Conservation (phyloP, 2,329 filamentous ascomycete species). For the Cladosporium oxysporum region DNA sequence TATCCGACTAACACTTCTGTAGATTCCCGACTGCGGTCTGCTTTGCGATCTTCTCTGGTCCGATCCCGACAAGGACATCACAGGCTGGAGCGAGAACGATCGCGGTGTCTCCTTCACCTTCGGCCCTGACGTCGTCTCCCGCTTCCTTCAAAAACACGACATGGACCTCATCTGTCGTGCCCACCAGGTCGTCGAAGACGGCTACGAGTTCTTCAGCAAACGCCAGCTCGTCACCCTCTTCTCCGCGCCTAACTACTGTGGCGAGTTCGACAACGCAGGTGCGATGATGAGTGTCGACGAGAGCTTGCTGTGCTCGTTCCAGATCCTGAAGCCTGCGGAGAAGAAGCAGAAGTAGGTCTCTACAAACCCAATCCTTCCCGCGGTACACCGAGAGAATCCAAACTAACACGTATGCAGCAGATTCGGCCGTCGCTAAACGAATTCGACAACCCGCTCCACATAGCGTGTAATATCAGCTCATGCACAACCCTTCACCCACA, state of each 20-base stretch:
- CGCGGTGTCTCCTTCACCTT: conserved; percentile 98
- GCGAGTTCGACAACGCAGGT: conserved; percentile 98
- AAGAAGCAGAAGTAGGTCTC: conserved; percentile 98
- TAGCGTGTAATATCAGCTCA: background rate
- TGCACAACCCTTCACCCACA: background rate
- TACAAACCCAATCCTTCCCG: conserved; percentile 58
- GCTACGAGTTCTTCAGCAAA: conserved; percentile 99
- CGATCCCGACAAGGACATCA: conserved; percentile 98
- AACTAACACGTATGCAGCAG: conserved; percentile 59
- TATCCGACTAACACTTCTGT: conserved; percentile 26
- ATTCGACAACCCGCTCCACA: background rate
- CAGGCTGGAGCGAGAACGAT: conserved; percentile 98
- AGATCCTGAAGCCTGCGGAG: conserved; percentile 99
- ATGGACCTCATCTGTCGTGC: conserved; percentile 99
- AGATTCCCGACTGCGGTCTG: conserved; percentile 98
- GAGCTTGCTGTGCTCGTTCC: conserved; percentile 97
- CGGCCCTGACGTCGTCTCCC: conserved; percentile 92
- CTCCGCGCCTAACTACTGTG: conserved; percentile 98
- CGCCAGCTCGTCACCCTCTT: conserved; percentile 96
- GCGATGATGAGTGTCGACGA: conserved; percentile 99
- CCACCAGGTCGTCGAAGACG: conserved; percentile 97
- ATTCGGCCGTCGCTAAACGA: conserved; percentile 19
- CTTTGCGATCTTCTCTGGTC: conserved; percentile 98
- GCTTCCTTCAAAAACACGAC: conserved; percentile 98
- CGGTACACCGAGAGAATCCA: conserved; percentile 69